Evolutionary conservation across 352 stramenopile genomes (phyloP).

Genomic region (Globisporangium heterothallicum): DNA sequence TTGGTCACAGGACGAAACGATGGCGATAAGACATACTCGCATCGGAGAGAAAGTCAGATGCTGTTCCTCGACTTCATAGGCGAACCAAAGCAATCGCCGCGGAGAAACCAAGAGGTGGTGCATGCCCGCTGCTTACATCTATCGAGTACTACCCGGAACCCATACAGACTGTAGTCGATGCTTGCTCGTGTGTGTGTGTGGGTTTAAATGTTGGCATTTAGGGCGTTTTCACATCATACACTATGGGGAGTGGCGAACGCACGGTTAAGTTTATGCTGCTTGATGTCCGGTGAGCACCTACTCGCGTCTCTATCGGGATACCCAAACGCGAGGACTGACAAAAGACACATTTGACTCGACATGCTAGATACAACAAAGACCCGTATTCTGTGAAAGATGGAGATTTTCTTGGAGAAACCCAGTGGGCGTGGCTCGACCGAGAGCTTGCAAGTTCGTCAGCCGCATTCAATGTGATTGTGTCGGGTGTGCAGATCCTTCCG

Average conservation of each 20-base stretch:
- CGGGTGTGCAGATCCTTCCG: conserved; percentile 86
- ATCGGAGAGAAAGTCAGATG: conserved; percentile 68
- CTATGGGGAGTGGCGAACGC: conserved; percentile 44
- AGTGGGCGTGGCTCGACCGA: conserved; percentile 83
- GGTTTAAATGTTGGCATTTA: too few relatives aligned
- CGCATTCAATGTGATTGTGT: conserved; percentile 91
- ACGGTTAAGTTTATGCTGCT: conserved; percentile 82
- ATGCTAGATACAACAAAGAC: conserved; percentile 72
- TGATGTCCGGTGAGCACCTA: conserved; percentile 46
- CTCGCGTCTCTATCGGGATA: background rate
- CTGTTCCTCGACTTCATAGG: conserved; percentile 82
- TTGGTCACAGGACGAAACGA: conserved; percentile 41
- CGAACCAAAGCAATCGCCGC: conserved; percentile 57
- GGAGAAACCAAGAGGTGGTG: conserved; percentile 74
- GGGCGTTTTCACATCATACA: conserved; percentile 81
- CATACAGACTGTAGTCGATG: too few relatives aligned
- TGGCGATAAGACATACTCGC: conserved; percentile 59
- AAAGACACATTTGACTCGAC: background rate
- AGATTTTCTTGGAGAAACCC: conserved; percentile 63
- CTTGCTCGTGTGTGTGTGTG: too few relatives aligned
- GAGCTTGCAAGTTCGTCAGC: conserved; percentile 75
- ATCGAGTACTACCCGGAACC: too few relatives aligned
- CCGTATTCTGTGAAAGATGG: conserved; percentile 47
- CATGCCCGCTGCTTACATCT: too few relatives aligned
- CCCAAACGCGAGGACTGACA: background rate